Conservation (phyloP, 768 basidiomycete genomes). For the Termitomyces sp. region DNA sequence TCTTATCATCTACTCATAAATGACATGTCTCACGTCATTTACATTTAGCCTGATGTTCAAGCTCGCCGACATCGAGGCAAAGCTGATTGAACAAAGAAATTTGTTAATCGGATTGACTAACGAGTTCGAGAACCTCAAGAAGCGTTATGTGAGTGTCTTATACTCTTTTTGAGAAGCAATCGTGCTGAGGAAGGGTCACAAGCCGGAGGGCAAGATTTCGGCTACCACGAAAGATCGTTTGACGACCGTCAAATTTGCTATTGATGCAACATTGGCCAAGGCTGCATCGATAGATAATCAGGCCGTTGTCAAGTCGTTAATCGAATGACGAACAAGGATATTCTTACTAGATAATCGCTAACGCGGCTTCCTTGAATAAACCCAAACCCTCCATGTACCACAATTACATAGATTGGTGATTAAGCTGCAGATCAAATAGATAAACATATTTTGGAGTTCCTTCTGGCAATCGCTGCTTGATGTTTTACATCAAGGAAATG, state of each 20-base stretch:
- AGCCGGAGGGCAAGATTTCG: constrained; percentile 1
- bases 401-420: background rate
- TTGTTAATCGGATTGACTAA: background rate
- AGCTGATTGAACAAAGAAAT: constrained; percentile 4
- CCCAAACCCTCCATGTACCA: too few relatives aligned
- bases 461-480: background rate
- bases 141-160: background rate
- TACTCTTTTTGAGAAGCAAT: background rate
- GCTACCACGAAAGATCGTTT: background rate
- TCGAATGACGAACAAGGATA: background rate
- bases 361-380: background rate
- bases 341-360: background rate
- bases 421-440: background rate
- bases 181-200: background rate
- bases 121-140: constrained; percentile 3
- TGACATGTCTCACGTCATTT: background rate
- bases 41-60: constrained; percentile 1
- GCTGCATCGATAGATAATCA: constrained; percentile 1
- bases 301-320: background rate
- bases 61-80: constrained; percentile 3
- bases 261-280: constrained; percentile 2
- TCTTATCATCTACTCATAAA: background rate
- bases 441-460: background rate
- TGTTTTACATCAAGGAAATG: background rate
- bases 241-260: background rate